Evolutionary conservation across 2,329 filamentous ascomycete species (phyloP).

Genomic region (Fusarium tjaetaba): DNA sequence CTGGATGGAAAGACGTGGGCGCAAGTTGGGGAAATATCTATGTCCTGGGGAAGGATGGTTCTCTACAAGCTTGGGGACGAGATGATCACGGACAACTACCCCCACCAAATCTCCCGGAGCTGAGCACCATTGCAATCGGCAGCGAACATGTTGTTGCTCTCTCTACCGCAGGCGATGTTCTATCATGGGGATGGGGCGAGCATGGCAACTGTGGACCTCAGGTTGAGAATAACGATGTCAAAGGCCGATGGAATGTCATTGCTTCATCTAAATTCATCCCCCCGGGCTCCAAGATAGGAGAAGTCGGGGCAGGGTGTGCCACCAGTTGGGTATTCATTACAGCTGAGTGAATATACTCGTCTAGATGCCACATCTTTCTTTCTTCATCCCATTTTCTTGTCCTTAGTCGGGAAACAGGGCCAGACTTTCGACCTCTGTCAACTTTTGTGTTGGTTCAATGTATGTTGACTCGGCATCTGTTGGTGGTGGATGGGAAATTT

Average conservation of each 20-base stretch:
- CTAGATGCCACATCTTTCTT: constrained; percentile 10
- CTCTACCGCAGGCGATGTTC: constrained; percentile 70
- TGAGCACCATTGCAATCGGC: constrained; percentile 77
- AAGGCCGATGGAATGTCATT: constrained; percentile 75
- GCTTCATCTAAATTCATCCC: constrained; percentile 65
- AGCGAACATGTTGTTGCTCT: constrained; percentile 90
- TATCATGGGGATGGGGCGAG: constrained; percentile 97
- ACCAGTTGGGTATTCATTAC: constrained; percentile 77
- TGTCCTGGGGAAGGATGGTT: constrained; percentile 70
- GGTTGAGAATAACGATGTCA: constrained; percentile 72
- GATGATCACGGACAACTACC: constrained; percentile 86
- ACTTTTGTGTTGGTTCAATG: constrained; percentile 77
- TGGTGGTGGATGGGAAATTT: constrained; percentile 31
- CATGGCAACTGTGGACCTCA: constrained; percentile 92
- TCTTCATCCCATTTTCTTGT: background rate
- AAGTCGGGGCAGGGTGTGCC: constrained; percentile 86
- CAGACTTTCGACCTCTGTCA: constrained; percentile 70
- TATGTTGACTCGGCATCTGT: constrained; percentile 46
- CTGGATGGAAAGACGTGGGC: constrained; percentile 72
- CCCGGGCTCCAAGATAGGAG: constrained; percentile 61
- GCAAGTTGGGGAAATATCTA: constrained; percentile 88
- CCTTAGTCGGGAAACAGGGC: constrained; percentile 55
- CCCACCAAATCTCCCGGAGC: constrained; percentile 66
- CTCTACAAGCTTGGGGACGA: constrained; percentile 79
- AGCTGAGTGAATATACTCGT: constrained; percentile 32